Conservation (phyloP, 2,329 filamentous ascomycete species). For the Periglandula ipomoeae region DNA sequence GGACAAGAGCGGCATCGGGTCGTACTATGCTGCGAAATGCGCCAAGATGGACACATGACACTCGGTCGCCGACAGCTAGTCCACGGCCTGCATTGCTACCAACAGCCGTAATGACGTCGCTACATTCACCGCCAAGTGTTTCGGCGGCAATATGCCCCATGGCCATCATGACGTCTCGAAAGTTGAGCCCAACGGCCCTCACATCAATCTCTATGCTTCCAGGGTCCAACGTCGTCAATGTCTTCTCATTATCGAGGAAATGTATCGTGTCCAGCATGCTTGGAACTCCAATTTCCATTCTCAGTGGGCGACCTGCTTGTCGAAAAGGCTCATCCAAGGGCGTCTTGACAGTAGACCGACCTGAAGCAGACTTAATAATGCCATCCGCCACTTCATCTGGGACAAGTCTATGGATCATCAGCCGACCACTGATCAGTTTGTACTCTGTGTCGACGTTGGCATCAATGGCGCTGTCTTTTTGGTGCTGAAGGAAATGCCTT, state of each 20-base stretch:
- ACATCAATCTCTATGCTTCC: not conserved
- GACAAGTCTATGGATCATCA: too few relatives aligned
- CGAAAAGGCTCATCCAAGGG: too few relatives aligned
- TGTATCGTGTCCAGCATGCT: not conserved
- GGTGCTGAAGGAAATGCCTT: too few relatives aligned
- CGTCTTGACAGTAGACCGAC: too few relatives aligned
- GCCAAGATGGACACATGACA: not conserved
- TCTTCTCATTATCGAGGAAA: not conserved
- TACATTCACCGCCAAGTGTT: not conserved
- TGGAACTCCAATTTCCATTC: not conserved
- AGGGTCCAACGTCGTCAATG: too few relatives aligned
- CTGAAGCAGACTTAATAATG: too few relatives aligned
- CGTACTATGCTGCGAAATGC: not conserved
- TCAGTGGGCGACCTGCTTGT: too few relatives aligned
- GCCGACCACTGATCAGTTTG: too few relatives aligned
- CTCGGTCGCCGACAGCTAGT: not conserved
- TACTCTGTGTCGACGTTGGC: too few relatives aligned
- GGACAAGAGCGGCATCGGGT: not conserved
- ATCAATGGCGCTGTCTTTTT: too few relatives aligned
- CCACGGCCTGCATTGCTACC: too few relatives aligned
- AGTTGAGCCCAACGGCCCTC: not conserved
- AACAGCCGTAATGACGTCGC: not conserved
- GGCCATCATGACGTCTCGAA: not conserved
- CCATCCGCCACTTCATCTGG: too few relatives aligned
- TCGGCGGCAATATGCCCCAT: not conserved